These are phyloP conservation scores for Boletus rubropictus DNA, from an alignment of 768 basidiomycete species.

Conservation along the genomic window DNA sequence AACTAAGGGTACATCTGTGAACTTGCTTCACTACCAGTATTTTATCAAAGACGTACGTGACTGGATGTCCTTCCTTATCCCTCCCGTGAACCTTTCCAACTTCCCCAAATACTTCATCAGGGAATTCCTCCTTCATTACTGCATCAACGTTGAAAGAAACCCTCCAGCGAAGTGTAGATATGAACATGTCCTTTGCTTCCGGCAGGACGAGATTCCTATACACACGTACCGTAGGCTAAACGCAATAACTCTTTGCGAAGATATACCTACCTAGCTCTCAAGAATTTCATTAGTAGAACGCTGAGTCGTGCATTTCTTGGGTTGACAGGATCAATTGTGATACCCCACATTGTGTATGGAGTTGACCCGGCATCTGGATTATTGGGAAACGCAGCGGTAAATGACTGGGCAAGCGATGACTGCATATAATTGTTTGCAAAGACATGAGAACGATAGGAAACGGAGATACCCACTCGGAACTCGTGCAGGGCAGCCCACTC, in stretches of 20 bases:
- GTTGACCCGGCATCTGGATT: conserved; percentile 45
- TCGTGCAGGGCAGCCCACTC: conserved; percentile 69
- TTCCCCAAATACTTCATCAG: conserved; percentile 55
- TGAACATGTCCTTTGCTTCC: conserved; percentile 60
- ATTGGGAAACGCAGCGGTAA: conserved; percentile 57
- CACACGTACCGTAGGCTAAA: neutral
- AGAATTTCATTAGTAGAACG: conserved; percentile 77
- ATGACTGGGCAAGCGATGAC: conserved; percentile 44
- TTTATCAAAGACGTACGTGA: conserved; percentile 46
- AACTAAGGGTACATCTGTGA: conserved; percentile 35
- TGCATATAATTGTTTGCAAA: conserved; percentile 7
- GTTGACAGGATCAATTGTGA: conserved; percentile 53
- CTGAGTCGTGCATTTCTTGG: conserved; percentile 60
- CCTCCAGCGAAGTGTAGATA: conserved; percentile 67
- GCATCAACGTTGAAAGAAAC: conserved; percentile 58
- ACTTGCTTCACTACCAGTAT: neutral
- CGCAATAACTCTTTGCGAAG: neutral
- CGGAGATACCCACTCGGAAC: conserved; percentile 48
- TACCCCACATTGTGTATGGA: conserved; percentile 64
- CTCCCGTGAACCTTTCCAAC: conserved; percentile 60
- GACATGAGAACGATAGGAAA: neutral
- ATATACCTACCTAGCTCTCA: conserved; percentile 56
- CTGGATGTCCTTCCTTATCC: conserved; percentile 68
- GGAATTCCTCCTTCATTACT: conserved; percentile 55
- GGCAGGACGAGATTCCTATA: conserved; percentile 45